These are phyloP conservation scores for Cryphonectria nitschkei DNA, from an alignment of 2,329 filamentous ascomycete genomes.

Conservation along the genomic window DNA sequence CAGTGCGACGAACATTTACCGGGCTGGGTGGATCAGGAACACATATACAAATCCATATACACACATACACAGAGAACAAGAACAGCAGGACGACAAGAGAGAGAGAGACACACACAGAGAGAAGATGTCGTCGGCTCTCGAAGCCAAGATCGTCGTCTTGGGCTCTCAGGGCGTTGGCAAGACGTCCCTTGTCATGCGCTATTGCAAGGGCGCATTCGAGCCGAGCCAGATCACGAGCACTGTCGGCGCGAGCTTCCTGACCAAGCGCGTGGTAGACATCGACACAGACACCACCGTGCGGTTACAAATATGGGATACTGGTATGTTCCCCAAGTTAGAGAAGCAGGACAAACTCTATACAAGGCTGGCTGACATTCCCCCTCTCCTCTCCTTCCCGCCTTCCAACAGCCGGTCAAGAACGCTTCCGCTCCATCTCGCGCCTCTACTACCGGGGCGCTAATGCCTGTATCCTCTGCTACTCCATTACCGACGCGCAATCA, in stretches of 20 bases:
- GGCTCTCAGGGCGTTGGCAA: constrained; percentile 81
- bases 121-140: constrained; percentile 60
- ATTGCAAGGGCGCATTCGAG: constrained; percentile 72
- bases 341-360: background rate
- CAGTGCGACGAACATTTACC: background rate
- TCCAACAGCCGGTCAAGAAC: constrained; percentile 76
- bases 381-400: constrained; percentile 11
- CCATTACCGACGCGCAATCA: constrained; percentile 83
- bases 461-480: constrained; percentile 91
- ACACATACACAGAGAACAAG: background rate
- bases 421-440: constrained; percentile 90
- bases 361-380: constrained; percentile 4
- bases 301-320: constrained; percentile 96
- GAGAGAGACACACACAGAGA: background rate
- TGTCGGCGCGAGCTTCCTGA: constrained; percentile 80
- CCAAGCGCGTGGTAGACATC: constrained; percentile 78
- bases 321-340: constrained; percentile 39
- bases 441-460: constrained; percentile 97
- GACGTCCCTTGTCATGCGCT: constrained; percentile 77
- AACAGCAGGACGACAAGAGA: background rate
- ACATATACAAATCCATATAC: background rate
- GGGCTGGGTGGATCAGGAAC: background rate
- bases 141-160: constrained; percentile 81
- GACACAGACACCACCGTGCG: constrained; percentile 86
- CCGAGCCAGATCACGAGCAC: constrained; percentile 68